phyloP scores from a whole-genome alignment of 2,329 filamentous ascomycete species.

The Fusarium praegraminearum region DNA sequence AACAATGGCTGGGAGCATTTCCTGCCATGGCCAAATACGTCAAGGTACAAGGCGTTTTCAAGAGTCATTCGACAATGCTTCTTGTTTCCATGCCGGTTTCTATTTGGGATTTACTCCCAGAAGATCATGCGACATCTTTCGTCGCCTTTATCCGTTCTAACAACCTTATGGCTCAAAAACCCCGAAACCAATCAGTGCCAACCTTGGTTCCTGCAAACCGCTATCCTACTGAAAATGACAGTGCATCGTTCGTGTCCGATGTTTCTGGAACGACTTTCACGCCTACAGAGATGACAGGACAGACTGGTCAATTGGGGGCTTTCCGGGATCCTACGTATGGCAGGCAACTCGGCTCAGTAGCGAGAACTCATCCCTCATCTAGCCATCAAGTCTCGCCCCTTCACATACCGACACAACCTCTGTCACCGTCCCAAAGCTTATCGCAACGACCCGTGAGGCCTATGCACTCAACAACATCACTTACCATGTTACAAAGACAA shows the following conservation, averaged over 20 bases:
- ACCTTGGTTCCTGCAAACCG: slow-evolving; percentile 43
- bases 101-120: slow-evolving; percentile 70
- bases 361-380: slow-evolving; percentile 23
- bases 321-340: slow-evolving; percentile 40
- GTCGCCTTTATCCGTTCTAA: slow-evolving; percentile 70
- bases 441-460: slow-evolving; percentile 37
- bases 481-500: slow-evolving; percentile 40
- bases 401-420: slow-evolving; percentile 30
- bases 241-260: slow-evolving; percentile 49
- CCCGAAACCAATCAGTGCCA: slow-evolving; percentile 37
- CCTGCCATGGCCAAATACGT: slow-evolving; percentile 70
- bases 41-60: slow-evolving; percentile 71
- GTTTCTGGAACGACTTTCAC: slow-evolving; percentile 53
- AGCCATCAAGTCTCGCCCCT: slow-evolving; percentile 42
- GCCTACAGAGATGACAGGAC: slow-evolving; percentile 46
- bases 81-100: slow-evolving; percentile 69
- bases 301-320: slow-evolving; percentile 37
- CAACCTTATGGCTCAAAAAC: slow-evolving; percentile 59
- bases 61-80: slow-evolving; percentile 70
- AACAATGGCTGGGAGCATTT: slow-evolving; percentile 67
- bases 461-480: slow-evolving; percentile 44
- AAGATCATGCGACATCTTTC: slow-evolving; percentile 68
- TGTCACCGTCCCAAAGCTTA: slow-evolving; percentile 40
- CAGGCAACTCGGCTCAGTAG: slow-evolving; percentile 23
- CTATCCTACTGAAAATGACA: slow-evolving; percentile 43